These are phyloP conservation scores for Talaromyces proteolyticus DNA, from an alignment of 495 filamentous ascomycete species.

Conservation along the genomic window DNA sequence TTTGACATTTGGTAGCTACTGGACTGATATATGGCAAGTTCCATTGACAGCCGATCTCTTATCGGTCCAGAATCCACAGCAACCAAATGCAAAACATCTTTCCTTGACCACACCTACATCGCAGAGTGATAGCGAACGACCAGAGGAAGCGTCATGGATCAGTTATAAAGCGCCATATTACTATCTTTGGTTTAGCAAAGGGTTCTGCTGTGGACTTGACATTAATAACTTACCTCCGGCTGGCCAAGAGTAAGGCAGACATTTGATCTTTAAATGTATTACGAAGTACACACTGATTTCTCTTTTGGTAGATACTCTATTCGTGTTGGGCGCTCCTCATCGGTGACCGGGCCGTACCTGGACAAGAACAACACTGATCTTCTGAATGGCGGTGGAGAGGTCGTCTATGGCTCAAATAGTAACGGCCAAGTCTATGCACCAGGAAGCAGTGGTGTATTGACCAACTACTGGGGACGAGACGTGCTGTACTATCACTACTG, in stretches of 20 bases:
- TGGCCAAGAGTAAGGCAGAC: slow-evolving; percentile 51
- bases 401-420: slow-evolving; percentile 40
- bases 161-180: slow-evolving; percentile 54
- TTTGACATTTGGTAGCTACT: slow-evolving; percentile 67
- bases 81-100: slow-evolving; percentile 46
- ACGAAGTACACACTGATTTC: background rate
- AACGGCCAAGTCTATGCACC: slow-evolving; percentile 38
- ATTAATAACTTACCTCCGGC: slow-evolving; percentile 33
- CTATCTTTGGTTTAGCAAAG: slow-evolving; percentile 66
- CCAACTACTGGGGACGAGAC: slow-evolving; percentile 24
- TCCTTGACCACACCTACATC: slow-evolving; percentile 3
- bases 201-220: slow-evolving; percentile 59
- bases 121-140: slow-evolving; percentile 16
- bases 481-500: slow-evolving; percentile 46
- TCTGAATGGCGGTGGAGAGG: slow-evolving; percentile 32
- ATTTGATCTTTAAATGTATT: background rate
- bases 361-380: slow-evolving; percentile 25
- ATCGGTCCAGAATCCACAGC: slow-evolving; percentile 22
- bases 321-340: slow-evolving; percentile 32
- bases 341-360: slow-evolving; percentile 34
- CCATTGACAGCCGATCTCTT: slow-evolving; percentile 42
- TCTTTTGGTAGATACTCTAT: slow-evolving; percentile 32
- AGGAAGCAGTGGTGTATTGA: slow-evolving; percentile 35
- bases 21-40: slow-evolving; percentile 65
- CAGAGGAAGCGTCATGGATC: slow-evolving; percentile 56